These are phyloP conservation scores for Cyberlindnera meyerae DNA, from an alignment of 805 yeast species.

Conservation along the genomic window DNA sequence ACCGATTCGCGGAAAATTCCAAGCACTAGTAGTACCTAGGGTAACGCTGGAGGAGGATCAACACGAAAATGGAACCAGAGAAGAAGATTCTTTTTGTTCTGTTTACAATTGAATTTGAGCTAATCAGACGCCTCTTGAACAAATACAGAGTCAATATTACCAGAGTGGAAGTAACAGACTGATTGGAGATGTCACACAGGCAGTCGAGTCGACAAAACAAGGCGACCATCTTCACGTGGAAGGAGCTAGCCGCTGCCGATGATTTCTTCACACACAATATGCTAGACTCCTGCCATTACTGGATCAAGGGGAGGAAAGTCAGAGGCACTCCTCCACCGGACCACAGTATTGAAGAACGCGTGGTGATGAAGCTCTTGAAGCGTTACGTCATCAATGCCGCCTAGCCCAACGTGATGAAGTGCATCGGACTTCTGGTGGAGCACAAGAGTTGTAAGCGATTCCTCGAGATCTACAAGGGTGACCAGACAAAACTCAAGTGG, in stretches of 20 bases:
- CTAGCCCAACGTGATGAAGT: slow-evolving; percentile 14
- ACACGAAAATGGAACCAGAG: too few species aligned
- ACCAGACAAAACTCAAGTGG: slow-evolving; percentile 20
- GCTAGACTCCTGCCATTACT: slow-evolving; percentile 24
- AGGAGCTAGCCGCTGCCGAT: slow-evolving; percentile 25
- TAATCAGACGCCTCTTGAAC: too few species aligned
- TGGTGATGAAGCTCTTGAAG: slow-evolving; percentile 7
- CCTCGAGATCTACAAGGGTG: slow-evolving; percentile 20
- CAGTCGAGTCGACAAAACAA: neutral
- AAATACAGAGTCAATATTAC: too few species aligned
- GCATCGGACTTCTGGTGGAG: slow-evolving; percentile 25
- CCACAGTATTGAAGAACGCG: slow-evolving; percentile 3
- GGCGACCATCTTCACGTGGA: slow-evolving; percentile 16
- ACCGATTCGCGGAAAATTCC: too few species aligned
- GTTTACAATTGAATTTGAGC: too few species aligned
- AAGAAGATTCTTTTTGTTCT: too few species aligned
- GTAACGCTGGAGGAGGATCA: neutral
- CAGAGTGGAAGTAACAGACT: too few species aligned
- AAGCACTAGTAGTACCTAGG: too few species aligned
- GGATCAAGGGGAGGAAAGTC: slow-evolving; percentile 27
- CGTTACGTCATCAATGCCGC: slow-evolving; percentile 11
- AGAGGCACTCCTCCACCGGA: neutral
- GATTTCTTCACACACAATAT: slow-evolving; percentile 28
- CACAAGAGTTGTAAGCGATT: slow-evolving; percentile 26
- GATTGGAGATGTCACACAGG: neutral